A percentile compares a stretch with the other conserved stretches of the same genome.
These are phyloP conservation scores for Epichloe gansuensis DNA, from an alignment of 2,329 filamentous ascomycete genomes.

Conservation along the genomic window DNA sequence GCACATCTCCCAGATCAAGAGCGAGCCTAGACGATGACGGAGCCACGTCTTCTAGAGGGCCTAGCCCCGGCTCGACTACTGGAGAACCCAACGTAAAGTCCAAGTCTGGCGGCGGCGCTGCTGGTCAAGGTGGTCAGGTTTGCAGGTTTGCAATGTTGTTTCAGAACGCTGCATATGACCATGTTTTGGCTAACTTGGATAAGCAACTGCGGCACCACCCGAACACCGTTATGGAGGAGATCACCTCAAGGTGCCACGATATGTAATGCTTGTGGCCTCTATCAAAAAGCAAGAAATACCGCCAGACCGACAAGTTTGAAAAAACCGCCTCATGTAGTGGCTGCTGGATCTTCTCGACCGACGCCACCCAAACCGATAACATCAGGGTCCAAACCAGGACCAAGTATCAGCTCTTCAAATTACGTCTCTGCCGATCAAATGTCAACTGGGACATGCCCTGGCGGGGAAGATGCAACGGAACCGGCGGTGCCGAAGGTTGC, in stretches of 20 bases:
- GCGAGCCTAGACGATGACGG: conserved; percentile 15
- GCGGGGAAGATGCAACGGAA: conserved; percentile 94
- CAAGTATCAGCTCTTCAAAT: conserved; percentile 42
- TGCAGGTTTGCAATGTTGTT: conserved; percentile 48
- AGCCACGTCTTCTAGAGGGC: conserved; percentile 13
- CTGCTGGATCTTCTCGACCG: conserved; percentile 30
- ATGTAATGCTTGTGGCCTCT: conserved; percentile 94
- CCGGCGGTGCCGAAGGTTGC: conserved; percentile 87
- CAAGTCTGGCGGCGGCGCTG: conserved; percentile 6
- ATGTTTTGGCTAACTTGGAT: conserved; percentile 4
- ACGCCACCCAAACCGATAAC: conserved; percentile 25
- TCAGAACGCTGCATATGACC: background rate
- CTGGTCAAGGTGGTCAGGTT: conserved; percentile 46
- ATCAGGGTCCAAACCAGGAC: conserved; percentile 26
- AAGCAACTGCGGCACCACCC: conserved; percentile 96
- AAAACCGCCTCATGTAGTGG: conserved; percentile 48
- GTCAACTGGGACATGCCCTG: conserved; percentile 79
- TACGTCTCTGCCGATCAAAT: conserved; percentile 69
- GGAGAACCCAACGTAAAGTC: conserved; percentile 9
- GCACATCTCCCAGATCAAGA: conserved; percentile 15
- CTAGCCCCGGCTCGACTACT: conserved; percentile 16
- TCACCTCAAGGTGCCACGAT: conserved; percentile 90
- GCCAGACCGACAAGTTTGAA: conserved; percentile 84
- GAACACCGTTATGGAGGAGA: conserved; percentile 87
- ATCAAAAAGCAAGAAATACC: conserved; percentile 86